These are phyloP conservation scores for Adansonia madagascariensis DNA, from an alignment of 441 rosid genomes.

Conservation along the genomic window DNA sequence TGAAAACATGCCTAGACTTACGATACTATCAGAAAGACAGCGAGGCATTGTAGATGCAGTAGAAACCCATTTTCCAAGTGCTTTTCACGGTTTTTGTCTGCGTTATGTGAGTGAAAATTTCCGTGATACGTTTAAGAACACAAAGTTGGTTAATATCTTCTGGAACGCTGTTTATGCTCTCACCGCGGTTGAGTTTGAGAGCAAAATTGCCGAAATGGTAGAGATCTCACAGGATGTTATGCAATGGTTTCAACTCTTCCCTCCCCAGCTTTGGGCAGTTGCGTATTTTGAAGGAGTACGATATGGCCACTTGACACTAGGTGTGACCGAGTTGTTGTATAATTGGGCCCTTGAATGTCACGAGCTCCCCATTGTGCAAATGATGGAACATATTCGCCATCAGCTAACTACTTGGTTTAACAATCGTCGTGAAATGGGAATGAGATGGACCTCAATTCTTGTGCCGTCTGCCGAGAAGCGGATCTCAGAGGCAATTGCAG, in stretches of 20 bases:
- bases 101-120: constrained; percentile 85
- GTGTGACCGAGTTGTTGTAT: constrained; percentile 78
- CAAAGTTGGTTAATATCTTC: constrained; percentile 86
- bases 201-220: constrained; percentile 76
- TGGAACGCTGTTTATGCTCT: constrained; percentile 97
- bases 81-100: constrained; percentile 90
- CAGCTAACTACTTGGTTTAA: constrained; percentile 66
- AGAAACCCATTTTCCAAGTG: constrained; percentile 91
- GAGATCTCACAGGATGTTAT: constrained; percentile 81
- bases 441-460: constrained; percentile 82
- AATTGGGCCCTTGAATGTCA: constrained; percentile 96
- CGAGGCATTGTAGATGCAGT: constrained; percentile 83
- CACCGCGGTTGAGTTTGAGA: constrained; percentile 76
- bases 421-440: constrained; percentile 65
- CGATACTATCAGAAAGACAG: constrained; percentile 90
- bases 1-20: constrained; percentile 94
- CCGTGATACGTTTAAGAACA: constrained; percentile 89
- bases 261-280: constrained; percentile 86
- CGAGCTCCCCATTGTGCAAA: constrained; percentile 89
- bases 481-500: constrained; percentile 75
- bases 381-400: constrained; percentile 86
- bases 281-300: constrained; percentile 85
- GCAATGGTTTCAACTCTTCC: constrained; percentile 76
- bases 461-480: constrained; percentile 92
- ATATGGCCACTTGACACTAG: constrained; percentile 83